Evolutionary conservation across 306 rosid genomes (phyloP).

Genomic region (Trifolium pratense): DNA sequence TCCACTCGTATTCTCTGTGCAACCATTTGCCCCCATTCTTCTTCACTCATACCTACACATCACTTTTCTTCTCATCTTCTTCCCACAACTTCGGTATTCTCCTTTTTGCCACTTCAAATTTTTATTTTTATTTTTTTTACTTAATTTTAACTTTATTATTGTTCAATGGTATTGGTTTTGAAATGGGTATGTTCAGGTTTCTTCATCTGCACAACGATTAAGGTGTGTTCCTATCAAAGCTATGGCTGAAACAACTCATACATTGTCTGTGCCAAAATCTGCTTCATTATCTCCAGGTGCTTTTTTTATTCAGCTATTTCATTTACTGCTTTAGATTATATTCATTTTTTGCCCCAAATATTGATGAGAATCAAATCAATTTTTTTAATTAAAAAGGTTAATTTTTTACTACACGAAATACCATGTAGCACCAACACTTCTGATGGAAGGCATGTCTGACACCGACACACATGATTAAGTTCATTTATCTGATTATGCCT

Average conservation of each 20-base stretch:
- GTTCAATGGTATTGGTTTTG: constrained; percentile 29
- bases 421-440: too few species aligned
- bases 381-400: background rate
- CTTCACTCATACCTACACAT: background rate
- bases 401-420: background rate
- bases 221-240: constrained; percentile 55
- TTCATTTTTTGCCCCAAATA: background rate
- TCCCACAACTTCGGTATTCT: constrained; percentile 37
- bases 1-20: constrained; percentile 29
- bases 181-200: constrained; percentile 37
- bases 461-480: too few species aligned
- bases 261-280: constrained; percentile 39
- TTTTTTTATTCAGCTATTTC: background rate
- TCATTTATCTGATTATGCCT: too few species aligned
- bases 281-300: constrained; percentile 40
- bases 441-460: too few species aligned
- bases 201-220: constrained; percentile 41
- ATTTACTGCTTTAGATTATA: background rate
- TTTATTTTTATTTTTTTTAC: background rate
- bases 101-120: background rate
- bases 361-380: background rate
- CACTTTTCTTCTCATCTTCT: constrained; percentile 36
- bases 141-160: background rate
- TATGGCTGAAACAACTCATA: constrained; percentile 63
- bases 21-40: constrained; percentile 21